Conservation (phyloP, 139 green algal genomes). For the Zygnema cylindricum region DNA sequence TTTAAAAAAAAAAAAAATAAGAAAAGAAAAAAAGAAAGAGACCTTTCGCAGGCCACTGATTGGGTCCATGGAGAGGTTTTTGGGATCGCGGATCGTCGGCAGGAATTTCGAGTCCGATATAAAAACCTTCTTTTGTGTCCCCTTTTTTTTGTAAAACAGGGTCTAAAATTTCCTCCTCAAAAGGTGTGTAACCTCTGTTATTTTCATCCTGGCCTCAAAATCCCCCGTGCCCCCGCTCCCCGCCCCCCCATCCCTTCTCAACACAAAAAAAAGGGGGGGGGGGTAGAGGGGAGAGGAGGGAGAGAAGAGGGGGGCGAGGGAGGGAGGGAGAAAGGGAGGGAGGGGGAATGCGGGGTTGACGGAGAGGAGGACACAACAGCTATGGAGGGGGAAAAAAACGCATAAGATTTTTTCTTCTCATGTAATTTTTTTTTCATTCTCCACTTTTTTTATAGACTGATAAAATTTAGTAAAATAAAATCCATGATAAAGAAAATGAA, state of each 20-base stretch:
- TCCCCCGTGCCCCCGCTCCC: too few species aligned
- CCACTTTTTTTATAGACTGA: too few species aligned
- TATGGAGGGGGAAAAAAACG: too few species aligned
- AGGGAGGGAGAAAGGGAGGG: neutral
- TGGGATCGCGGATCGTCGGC: constrained; percentile 60
- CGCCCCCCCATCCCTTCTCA: too few species aligned
- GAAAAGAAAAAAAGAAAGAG: constrained; percentile 4
- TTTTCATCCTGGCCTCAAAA: constrained; percentile 69
- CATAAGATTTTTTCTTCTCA: too few species aligned
- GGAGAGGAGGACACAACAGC: too few species aligned
- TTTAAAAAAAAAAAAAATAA: neutral
- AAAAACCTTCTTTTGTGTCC: constrained; percentile 90
- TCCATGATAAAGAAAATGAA: neutral
- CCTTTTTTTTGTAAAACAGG: constrained; percentile 56
- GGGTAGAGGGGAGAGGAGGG: neutral
- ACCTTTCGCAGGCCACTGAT: constrained; percentile 79
- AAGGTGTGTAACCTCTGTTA: constrained; percentile 77
- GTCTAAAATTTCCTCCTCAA: constrained; percentile 89
- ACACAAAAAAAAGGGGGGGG: neutral
- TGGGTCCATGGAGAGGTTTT: constrained; percentile 88
- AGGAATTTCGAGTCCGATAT: constrained; percentile 63
- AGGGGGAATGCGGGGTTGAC: too few species aligned
- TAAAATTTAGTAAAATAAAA: neutral
- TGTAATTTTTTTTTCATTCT: too few species aligned
- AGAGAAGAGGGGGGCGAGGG: too few species aligned